Percentiles rank a stretch among this genome's conserved stretches.
Evolutionary conservation across 2,329 filamentous ascomycete species (phyloP).

Genomic region (Aspergillus sp.): DNA sequence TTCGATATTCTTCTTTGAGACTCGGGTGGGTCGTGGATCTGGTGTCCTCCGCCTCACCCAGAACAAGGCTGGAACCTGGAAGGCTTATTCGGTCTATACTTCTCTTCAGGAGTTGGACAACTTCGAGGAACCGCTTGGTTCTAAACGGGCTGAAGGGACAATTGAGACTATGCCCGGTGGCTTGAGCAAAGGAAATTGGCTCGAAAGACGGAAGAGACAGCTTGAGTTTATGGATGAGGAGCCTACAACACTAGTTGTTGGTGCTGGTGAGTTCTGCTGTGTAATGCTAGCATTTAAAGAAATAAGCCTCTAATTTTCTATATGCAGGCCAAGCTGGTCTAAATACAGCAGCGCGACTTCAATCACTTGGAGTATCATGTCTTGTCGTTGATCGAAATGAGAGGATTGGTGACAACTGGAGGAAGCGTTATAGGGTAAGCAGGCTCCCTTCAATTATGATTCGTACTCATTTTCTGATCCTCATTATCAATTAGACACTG

Average conservation of each 20-base stretch:
- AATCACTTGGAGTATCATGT: slow-evolving; percentile 34
- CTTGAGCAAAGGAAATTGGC: slow-evolving; percentile 30
- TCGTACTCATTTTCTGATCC: no score
- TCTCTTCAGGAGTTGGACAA: slow-evolving; percentile 32
- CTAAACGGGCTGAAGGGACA: slow-evolving; percentile 28
- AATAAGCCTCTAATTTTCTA: background rate
- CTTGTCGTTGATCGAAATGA: slow-evolving; percentile 44
- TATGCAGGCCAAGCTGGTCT: slow-evolving; percentile 38
- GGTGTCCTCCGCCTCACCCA: slow-evolving; percentile 34
- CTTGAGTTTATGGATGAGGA: slow-evolving; percentile 31
- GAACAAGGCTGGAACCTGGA: slow-evolving; percentile 26
- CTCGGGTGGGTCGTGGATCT: slow-evolving; percentile 28
- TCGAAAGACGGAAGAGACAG: slow-evolving; percentile 28
- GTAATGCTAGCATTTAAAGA: background rate
- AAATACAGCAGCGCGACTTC: slow-evolving; percentile 37
- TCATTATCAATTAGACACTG: slow-evolving; percentile 20
- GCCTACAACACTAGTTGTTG: slow-evolving; percentile 37
- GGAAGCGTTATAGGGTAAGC: slow-evolving; percentile 43
- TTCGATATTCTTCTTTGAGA: slow-evolving; percentile 38
- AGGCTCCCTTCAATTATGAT: no score
- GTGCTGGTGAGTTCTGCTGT: slow-evolving; percentile 25
- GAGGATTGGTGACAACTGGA: slow-evolving; percentile 48
- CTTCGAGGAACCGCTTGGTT: slow-evolving; percentile 28
- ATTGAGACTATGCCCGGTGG: slow-evolving; percentile 29
- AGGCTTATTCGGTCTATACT: slow-evolving; percentile 36